phyloP scores from a whole-genome alignment of 257 asterid genomes.

The Fraxinus excelsior region DNA sequence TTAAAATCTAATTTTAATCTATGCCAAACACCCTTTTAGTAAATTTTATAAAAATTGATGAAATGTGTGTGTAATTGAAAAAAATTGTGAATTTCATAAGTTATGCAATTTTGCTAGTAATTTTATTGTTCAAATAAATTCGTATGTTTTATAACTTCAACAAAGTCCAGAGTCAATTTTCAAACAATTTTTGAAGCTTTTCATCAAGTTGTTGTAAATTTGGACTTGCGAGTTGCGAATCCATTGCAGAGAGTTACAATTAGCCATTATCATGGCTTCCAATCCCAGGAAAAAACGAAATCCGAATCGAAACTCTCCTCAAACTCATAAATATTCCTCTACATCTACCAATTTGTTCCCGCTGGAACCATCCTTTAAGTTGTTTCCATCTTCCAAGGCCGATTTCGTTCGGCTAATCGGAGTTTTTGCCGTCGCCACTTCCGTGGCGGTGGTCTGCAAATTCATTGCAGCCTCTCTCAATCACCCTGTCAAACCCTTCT shows the following conservation, averaged over 20 bases:
- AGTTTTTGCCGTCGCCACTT: slow-evolving; percentile 61
- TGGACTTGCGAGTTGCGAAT: neutral
- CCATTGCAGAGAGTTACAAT: neutral
- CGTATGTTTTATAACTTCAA: too few species aligned
- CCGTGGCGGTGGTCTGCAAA: slow-evolving; percentile 62
- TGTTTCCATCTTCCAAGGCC: slow-evolving; percentile 58
- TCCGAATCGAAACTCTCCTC: neutral
- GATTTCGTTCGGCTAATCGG: slow-evolving; percentile 57
- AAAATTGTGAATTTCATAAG: too few species aligned
- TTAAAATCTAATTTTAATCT: too few species aligned
- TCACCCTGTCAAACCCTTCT: slow-evolving; percentile 61
- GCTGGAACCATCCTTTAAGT: slow-evolving; percentile 40
- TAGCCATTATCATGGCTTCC: slow-evolving; percentile 24
- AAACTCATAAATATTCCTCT: slow-evolving; percentile 28
- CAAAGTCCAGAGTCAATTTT: neutral
- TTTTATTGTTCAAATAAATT: too few species aligned
- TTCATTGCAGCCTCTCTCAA: slow-evolving; percentile 40
- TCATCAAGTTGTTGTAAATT: neutral
- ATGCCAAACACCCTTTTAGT: too few species aligned
- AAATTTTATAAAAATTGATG: too few species aligned
- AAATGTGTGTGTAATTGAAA: too few species aligned
- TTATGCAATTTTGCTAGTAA: too few species aligned
- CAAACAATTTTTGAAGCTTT: neutral
- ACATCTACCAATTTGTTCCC: slow-evolving; percentile 24
- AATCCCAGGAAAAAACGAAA: slow-evolving; percentile 22